Evolutionary conservation across 176 grass and related monocot species (phyloP).

Genomic region (Areca catechu): DNA sequence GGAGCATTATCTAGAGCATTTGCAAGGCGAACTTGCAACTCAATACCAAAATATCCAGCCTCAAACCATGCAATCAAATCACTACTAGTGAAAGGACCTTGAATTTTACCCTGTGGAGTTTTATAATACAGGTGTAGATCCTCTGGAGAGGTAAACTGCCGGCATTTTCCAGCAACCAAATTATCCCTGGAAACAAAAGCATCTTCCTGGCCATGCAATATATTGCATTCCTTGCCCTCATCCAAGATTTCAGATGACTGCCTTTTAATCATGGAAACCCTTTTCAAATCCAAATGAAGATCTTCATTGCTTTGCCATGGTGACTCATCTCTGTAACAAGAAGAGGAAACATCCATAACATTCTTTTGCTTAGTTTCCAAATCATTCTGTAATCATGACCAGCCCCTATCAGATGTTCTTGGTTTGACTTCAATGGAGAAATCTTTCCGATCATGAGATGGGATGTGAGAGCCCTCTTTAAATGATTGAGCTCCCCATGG

Average conservation of each 20-base stretch:
- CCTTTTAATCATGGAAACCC: slow-evolving; percentile 21
- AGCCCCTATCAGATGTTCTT: background rate
- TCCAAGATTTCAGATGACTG: slow-evolving; percentile 34
- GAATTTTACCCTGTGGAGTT: slow-evolving; percentile 81
- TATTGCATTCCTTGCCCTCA: slow-evolving; percentile 26
- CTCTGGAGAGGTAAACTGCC: slow-evolving; percentile 64
- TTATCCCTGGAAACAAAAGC: slow-evolving; percentile 17
- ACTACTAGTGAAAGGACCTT: slow-evolving; percentile 87
- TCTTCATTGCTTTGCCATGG: slow-evolving; percentile 2
- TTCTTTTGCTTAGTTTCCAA: background rate
- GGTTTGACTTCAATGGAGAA: slow-evolving; percentile 1
- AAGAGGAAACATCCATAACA: background rate
- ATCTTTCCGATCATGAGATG: slow-evolving; percentile 5
- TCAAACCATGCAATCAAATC: slow-evolving; percentile 95
- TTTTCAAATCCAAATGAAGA: slow-evolving; percentile 11
- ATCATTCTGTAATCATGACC: slow-evolving; percentile 7
- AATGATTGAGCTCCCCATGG: slow-evolving; percentile 48
- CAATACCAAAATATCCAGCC: slow-evolving; percentile 87
- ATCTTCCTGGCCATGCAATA: slow-evolving; percentile 24
- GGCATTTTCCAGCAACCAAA: slow-evolving; percentile 13
- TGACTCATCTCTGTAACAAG: slow-evolving; percentile 7
- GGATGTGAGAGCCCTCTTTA: slow-evolving; percentile 43
- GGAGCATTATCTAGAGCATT: slow-evolving; percentile 61
- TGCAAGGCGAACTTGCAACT: slow-evolving; percentile 64
- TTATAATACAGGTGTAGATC: slow-evolving; percentile 79